Conservation (phyloP, 352 stramenopile species). For the Globisporangium recalcitrans region DNA sequence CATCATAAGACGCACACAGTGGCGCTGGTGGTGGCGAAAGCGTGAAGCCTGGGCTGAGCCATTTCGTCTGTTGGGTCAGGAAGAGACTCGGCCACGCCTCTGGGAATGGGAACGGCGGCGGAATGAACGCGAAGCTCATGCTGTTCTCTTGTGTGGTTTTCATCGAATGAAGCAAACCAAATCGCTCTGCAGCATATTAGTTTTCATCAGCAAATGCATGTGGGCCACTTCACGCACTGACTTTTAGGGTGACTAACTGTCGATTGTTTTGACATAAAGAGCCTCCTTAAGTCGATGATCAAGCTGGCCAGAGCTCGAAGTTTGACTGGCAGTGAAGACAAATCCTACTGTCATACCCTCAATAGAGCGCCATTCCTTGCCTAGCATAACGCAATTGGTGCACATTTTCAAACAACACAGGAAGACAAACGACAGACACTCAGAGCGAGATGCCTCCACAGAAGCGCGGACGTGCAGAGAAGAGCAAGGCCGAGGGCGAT, state of each 20-base stretch:
- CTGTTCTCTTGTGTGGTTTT: not conserved
- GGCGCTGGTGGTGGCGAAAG: not conserved
- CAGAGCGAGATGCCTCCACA: constrained; percentile 34
- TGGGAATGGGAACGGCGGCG: constrained; percentile 75
- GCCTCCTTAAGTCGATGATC: not conserved
- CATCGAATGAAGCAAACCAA: not conserved
- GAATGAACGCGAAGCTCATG: constrained; percentile 41
- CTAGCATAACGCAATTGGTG: not conserved
- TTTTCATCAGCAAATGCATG: no score
- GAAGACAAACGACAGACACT: not conserved
- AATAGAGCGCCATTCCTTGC: constrained; percentile 4
- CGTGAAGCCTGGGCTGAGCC: constrained; percentile 40
- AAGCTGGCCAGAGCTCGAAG: not conserved
- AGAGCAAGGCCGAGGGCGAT: constrained; percentile 11
- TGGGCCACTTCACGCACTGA: no score
- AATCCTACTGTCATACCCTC: not conserved
- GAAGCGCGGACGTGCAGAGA: constrained; percentile 26
- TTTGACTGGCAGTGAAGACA: constrained; percentile 7
- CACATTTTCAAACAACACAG: constrained; percentile 2
- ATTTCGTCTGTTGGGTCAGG: constrained; percentile 31
- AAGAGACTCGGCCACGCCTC: constrained; percentile 55
- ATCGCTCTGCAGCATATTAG: no score
- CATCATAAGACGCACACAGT: not conserved
- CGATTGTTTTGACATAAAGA: no score
- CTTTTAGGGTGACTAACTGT: no score